Base-by-base conservation (phyloP, 768 basidiomycete genomes). In the Russula foetens region DNA sequence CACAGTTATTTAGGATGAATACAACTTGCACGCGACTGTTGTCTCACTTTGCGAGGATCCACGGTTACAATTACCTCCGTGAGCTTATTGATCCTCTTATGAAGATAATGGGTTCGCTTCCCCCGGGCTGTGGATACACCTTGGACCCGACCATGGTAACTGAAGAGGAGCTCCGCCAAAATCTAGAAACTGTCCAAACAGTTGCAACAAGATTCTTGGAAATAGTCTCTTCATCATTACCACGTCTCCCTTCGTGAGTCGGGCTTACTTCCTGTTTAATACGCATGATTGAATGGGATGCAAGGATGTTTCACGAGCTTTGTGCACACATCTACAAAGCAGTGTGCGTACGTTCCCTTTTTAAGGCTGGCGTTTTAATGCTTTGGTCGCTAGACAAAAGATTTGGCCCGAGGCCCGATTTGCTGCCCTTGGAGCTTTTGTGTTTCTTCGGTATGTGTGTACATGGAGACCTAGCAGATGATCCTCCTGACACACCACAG, bases 11-110 rank as follows among this genome's bases (percentile, higher is more conserved):
- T 76, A 80, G 95, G 52, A 79, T 88, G 62, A 97, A 96, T 71
- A 87, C 89, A 2, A 90, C 89, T 1, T 92, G 86, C 67, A 90
- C 89, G n/a, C 77, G 89, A 45, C 86, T 98, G 59, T 74, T 97
- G 47, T 91, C 91, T 7, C 83, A 85, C 2, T 95, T 95, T 67
- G 91, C 90, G 4, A 85, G 80, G 69, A 83, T 88, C n/a, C 91
- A 94, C 62, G 95, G 94, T 4, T 97, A 96, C 71, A 85, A 86
- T 59, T 97, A 96, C 71, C 76, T 97, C n/a, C 81, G 93, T 21
- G 82, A 79, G 47, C 78, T 95, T 24, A 81, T 96, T 48, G 76
- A 80, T 45, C 91, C 92, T 3, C 76, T 96, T 31, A 79, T 97
- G 63, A 81, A 85, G 64, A 82, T 81, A 23, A 88, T 97, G 81